phyloP scores from a whole-genome alignment of 2,329 filamentous ascomycete species.

The Botrytis porri region DNA sequence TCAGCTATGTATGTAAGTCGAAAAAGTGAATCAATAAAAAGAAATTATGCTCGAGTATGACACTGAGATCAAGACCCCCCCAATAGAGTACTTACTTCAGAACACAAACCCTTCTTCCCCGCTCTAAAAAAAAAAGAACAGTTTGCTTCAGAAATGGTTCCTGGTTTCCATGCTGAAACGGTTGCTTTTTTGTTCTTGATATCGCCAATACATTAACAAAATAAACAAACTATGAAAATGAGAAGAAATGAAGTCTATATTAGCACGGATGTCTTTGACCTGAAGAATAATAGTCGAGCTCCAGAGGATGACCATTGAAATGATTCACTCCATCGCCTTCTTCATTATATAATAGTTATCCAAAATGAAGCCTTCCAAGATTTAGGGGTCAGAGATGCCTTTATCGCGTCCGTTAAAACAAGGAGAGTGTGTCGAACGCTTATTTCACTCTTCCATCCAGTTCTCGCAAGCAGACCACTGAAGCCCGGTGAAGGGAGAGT shows the following conservation, averaged over 20 bases:
- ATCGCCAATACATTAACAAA: background rate
- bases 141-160: background rate
- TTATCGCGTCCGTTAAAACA: conserved; percentile 98
- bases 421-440: conserved; percentile 99
- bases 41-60: background rate
- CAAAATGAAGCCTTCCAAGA: conserved; percentile 50
- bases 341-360: background rate
- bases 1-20: background rate
- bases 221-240: background rate
- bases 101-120: too few relatives aligned
- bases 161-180: background rate
- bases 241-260: background rate
- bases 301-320: background rate
- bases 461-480: conserved; percentile 76
- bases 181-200: background rate
- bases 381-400: conserved; percentile 85
- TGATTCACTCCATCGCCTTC: background rate
- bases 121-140: background rate
- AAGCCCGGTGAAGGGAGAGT: conserved; percentile 87
- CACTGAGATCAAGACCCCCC: background rate
- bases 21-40: background rate
- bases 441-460: conserved; percentile 80
- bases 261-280: background rate
- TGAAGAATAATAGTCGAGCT: background rate
- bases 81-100: background rate